These are phyloP conservation scores for Exophiala alcalophila DNA, from an alignment of 2,329 filamentous ascomycete species.

Conservation along the genomic window DNA sequence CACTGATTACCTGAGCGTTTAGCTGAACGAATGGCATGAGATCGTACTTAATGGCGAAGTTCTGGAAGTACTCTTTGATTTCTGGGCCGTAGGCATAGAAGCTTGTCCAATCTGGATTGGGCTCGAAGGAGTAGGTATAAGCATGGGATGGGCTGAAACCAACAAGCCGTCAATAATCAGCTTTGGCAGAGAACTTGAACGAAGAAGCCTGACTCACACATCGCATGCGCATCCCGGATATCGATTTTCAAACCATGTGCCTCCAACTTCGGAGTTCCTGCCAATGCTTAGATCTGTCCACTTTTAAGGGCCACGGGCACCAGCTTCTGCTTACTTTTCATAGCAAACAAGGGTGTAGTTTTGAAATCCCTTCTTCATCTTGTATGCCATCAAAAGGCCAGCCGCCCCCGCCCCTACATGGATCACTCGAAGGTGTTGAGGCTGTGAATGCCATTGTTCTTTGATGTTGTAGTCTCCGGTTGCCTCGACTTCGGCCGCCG, in stretches of 20 bases:
- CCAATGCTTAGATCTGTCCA: constrained; percentile 21
- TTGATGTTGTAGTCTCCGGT: constrained; percentile 4
- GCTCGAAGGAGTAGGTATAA: constrained; percentile 22
- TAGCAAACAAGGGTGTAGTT: constrained; percentile 41
- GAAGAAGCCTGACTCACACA: constrained; percentile 5
- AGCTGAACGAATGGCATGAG: constrained; percentile 4
- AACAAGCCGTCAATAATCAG: too few relatives aligned
- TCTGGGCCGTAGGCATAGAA: constrained; percentile 31
- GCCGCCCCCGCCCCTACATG: constrained; percentile 19
- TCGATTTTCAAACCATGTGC: constrained; percentile 42
- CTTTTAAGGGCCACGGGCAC: too few relatives aligned
- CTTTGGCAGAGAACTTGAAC: too few relatives aligned
- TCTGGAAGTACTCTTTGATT: constrained; percentile 33
- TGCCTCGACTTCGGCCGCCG: not conserved
- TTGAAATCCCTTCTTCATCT: constrained; percentile 30
- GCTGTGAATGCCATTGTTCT: constrained; percentile 11
- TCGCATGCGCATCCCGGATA: constrained; percentile 34
- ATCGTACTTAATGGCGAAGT: constrained; percentile 27
- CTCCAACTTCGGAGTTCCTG: constrained; percentile 38
- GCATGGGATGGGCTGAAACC: constrained; percentile 25
- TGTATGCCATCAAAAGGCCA: constrained; percentile 18
- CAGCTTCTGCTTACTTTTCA: constrained; percentile 35
- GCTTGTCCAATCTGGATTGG: constrained; percentile 28
- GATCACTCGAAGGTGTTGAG: constrained; percentile 20
- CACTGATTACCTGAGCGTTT: constrained; percentile 1